These are phyloP conservation scores for Plectranthus barbatus DNA, from an alignment of 257 asterid species.

Conservation along the genomic window DNA sequence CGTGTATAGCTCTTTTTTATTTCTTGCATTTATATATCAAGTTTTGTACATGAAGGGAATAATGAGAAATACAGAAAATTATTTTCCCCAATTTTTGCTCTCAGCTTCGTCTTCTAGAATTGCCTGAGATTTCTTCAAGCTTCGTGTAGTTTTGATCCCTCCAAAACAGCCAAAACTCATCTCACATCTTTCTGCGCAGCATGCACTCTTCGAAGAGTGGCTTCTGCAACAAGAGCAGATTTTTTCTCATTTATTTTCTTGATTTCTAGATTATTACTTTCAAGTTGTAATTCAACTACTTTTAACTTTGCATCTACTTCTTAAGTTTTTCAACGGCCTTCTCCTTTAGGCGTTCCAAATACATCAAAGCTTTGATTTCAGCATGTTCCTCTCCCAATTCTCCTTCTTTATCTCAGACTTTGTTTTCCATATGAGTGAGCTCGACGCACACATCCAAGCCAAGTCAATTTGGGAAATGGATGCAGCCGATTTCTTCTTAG, in stretches of 20 bases:
- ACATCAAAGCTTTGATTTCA: constrained; percentile 66
- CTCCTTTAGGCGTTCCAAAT: constrained; percentile 68
- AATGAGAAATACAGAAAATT: too few species aligned
- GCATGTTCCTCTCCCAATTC: constrained; percentile 72
- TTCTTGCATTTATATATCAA: too few species aligned
- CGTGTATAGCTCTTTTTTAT: too few species aligned
- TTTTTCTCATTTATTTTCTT: constrained; percentile 80
- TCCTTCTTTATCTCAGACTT: constrained; percentile 75
- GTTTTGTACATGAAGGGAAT: too few species aligned
- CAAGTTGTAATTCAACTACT: constrained; percentile 57
- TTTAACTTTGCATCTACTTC: constrained; percentile 71
- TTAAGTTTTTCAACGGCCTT: constrained; percentile 80
- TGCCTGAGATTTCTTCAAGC: too few species aligned
- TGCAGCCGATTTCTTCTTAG: constrained; percentile 33
- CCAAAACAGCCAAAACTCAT: too few species aligned
- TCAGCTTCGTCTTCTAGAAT: constrained; percentile 91
- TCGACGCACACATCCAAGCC: constrained; percentile 62
- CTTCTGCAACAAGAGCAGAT: constrained; percentile 86
- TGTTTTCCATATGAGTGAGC: constrained; percentile 82
- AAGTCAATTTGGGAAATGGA: constrained; percentile 26
- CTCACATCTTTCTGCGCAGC: constrained; percentile 89
- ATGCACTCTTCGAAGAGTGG: constrained; percentile 92
- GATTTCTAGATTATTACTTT: constrained; percentile 81
- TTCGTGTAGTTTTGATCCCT: too few species aligned
- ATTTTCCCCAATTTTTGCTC: too few species aligned